Percentiles rank a stretch among this genome's conserved stretches.
Evolutionary conservation across 192 early-diverging fungal species (phyloP).

Genomic region (Borealophlyctis nickersoniae): DNA sequence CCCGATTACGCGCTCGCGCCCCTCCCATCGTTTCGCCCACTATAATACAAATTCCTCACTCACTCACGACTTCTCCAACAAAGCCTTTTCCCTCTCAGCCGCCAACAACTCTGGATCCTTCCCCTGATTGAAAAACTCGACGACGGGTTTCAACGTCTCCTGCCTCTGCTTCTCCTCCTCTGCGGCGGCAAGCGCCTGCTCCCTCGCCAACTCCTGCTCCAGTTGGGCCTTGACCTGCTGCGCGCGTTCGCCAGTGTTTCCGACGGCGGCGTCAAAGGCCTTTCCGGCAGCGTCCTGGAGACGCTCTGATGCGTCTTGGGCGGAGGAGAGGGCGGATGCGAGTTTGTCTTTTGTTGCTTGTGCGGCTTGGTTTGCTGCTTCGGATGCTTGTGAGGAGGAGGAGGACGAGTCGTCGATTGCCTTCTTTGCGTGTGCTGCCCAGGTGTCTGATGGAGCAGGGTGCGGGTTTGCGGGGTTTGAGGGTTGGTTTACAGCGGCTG

Average conservation of each 20-base stretch:
- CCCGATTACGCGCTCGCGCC: too few species aligned
- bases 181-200: not conserved
- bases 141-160: slow-evolving; percentile 10
- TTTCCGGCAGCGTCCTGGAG: not conserved
- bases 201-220: not conserved
- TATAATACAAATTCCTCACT: too few species aligned
- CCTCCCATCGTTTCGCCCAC: too few species aligned
- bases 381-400: not conserved
- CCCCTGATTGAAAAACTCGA: slow-evolving; percentile 12
- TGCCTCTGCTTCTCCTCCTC: not conserved
- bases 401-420: not conserved
- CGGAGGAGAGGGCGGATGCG: slow-evolving; percentile 1
- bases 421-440: slow-evolving; percentile 12
- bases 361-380: not conserved
- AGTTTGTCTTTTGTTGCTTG: not conserved
- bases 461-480: slow-evolving; percentile 11
- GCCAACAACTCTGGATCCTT: slow-evolving; percentile 10
- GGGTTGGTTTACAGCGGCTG: too few species aligned
- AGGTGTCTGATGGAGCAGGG: slow-evolving; percentile 1
- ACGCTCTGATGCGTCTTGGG: not conserved
- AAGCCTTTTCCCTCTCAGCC: slow-evolving; percentile 12
- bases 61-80: slow-evolving; percentile 8
- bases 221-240: slow-evolving; percentile 3
- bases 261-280: not conserved
- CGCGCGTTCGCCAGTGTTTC: not conserved